phyloP scores from a whole-genome alignment of 2,329 filamentous ascomycete genomes.

The Cordyceps cateniannulata region DNA sequence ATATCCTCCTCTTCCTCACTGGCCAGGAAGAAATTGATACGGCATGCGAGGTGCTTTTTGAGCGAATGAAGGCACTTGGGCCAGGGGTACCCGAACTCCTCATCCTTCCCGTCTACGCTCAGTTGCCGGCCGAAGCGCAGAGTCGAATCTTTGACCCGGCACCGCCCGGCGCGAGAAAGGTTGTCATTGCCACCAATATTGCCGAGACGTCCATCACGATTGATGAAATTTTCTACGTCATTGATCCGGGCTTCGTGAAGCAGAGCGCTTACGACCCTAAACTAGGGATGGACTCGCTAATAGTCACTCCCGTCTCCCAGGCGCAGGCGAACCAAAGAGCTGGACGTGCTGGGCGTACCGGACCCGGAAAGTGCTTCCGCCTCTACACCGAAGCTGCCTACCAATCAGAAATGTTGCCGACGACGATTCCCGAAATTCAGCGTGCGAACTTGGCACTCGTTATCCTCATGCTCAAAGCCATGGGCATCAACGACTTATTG shows the following conservation, averaged over 20 bases:
- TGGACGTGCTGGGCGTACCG: conserved; percentile 87
- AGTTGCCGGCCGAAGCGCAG: conserved; percentile 88
- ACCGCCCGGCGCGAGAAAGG: conserved; percentile 77
- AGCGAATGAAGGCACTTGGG: conserved; percentile 93
- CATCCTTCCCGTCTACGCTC: conserved; percentile 93
- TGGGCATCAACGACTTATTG: conserved; percentile 96
- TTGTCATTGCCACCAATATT: conserved; percentile 97
- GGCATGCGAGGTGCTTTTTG: conserved; percentile 82
- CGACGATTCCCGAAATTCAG: conserved; percentile 93
- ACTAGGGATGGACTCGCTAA: conserved; percentile 92
- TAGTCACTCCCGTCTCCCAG: conserved; percentile 94
- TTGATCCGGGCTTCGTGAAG: conserved; percentile 96
- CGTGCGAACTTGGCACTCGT: conserved; percentile 87
- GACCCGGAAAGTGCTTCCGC: conserved; percentile 92
- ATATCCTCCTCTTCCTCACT: conserved; percentile 94
- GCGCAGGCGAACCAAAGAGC: conserved; percentile 93
- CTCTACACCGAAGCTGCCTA: conserved; percentile 94
- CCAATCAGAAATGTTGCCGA: conserved; percentile 94
- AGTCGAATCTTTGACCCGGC: conserved; percentile 92
- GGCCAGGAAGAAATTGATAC: conserved; percentile 98
- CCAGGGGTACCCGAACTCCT: conserved; percentile 86
- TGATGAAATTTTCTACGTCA: conserved; percentile 94
- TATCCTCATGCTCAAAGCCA: conserved; percentile 96
- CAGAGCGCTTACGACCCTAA: conserved; percentile 97
- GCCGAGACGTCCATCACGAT: conserved; percentile 98